Conservation (phyloP, 2,329 filamentous ascomycete species). For the Bertia moriformis region DNA sequence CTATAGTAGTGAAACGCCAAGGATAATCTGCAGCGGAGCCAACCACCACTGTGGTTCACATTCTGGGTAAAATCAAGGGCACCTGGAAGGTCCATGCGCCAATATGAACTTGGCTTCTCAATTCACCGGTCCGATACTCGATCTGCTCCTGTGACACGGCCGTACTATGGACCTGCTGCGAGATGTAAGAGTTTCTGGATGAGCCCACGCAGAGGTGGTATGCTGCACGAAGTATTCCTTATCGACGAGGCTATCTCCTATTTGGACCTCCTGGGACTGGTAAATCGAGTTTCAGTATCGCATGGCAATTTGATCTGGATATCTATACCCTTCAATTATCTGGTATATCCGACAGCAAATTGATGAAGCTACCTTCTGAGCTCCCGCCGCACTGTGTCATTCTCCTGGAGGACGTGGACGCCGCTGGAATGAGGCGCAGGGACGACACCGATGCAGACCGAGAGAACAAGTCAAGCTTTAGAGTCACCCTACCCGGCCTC, state of each 20-base stretch:
- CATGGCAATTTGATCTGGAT: conserved; percentile 17
- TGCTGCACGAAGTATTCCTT: conserved; percentile 11
- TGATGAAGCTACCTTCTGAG: conserved; percentile 13
- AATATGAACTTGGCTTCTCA: neutral
- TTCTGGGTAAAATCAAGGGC: neutral
- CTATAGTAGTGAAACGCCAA: neutral
- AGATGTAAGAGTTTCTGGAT: conserved; percentile 20
- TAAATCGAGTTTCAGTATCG: conserved; percentile 21
- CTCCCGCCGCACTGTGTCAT: conserved; percentile 20
- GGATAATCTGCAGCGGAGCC: neutral
- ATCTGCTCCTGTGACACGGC: neutral
- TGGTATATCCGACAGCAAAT: conserved; percentile 11
- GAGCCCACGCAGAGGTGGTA: conserved; percentile 14
- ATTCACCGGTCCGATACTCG: neutral
- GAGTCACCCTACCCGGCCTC: conserved; percentile 7
- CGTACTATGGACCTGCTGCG: too few species aligned
- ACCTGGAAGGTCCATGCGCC: neutral
- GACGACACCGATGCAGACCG: conserved; percentile 4
- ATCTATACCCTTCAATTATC: conserved; percentile 20
- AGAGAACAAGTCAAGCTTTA: conserved; percentile 4
- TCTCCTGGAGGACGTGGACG: conserved; percentile 23
- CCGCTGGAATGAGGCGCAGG: conserved; percentile 6
- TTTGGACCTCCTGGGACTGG: conserved; percentile 21
- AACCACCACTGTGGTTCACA: neutral
- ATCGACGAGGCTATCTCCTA: conserved; percentile 21